phyloP scores from a whole-genome alignment of 495 filamentous ascomycete species.

The Lepraria neglecta region DNA sequence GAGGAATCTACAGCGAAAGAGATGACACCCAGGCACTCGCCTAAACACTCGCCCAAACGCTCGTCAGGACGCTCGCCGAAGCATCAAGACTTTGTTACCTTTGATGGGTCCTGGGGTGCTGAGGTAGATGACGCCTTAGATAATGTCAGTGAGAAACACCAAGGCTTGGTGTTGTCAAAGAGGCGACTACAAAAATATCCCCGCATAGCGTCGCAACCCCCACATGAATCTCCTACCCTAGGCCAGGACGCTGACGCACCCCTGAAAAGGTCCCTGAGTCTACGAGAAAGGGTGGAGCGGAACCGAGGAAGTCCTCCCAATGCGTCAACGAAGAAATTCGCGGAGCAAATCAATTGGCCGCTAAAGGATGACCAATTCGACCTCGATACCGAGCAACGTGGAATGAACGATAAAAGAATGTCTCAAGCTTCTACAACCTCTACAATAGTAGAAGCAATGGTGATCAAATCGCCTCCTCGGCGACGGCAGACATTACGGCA shows the following conservation, averaged over 20 bases:
- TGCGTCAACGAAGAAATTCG: slow-evolving; percentile 37
- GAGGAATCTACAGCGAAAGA: slow-evolving; percentile 19
- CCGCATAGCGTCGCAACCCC: slow-evolving; percentile 1
- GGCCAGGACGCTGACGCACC: slow-evolving; percentile 21
- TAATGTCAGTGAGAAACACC: slow-evolving; percentile 14
- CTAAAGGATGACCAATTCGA: slow-evolving; percentile 29
- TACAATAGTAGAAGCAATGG: slow-evolving; percentile 63
- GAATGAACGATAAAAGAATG: slow-evolving; percentile 38
- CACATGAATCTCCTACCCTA: slow-evolving; percentile 9
- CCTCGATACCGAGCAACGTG: slow-evolving; percentile 23
- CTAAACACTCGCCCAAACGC: background rate
- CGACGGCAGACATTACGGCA: slow-evolving; percentile 59
- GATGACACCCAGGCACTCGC: slow-evolving; percentile 7
- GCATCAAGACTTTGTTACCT: slow-evolving; percentile 23
- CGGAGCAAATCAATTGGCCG: slow-evolving; percentile 43
- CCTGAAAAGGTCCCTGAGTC: slow-evolving; percentile 32
- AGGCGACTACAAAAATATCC: slow-evolving; percentile 9
- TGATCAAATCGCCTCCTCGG: slow-evolving; percentile 54
- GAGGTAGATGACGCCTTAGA: slow-evolving; percentile 22
- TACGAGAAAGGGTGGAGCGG: slow-evolving; percentile 37
- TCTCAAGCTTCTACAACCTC: slow-evolving; percentile 62
- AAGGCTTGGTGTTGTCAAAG: slow-evolving; percentile 5
- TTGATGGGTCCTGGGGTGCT: slow-evolving; percentile 32
- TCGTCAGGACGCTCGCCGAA: slow-evolving; percentile 8
- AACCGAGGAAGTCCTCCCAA: slow-evolving; percentile 26